phyloP scores from a whole-genome alignment of 163 green algal genomes.

The Trebouxia gelatinosa region DNA sequence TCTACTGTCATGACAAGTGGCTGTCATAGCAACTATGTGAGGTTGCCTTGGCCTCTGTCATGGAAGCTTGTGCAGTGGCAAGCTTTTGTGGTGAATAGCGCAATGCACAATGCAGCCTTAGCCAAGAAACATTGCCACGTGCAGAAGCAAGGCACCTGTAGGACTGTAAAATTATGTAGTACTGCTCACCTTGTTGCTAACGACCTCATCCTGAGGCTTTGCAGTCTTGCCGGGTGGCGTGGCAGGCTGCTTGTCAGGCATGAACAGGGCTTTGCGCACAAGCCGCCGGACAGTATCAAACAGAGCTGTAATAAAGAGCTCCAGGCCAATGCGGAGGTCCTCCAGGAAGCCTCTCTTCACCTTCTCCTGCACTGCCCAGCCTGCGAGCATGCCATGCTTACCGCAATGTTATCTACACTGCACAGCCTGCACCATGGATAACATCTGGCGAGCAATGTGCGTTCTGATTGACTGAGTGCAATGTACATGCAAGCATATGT shows the following conservation, averaged over 20 bases:
- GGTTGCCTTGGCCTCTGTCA: no score
- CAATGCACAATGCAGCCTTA: no score
- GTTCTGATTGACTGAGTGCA: background rate
- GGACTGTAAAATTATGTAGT: no score
- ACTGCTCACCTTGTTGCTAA: no score
- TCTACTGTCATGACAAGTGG: no score
- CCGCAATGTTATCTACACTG: background rate
- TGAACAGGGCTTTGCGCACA: slow-evolving; percentile 43
- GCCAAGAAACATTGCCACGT: no score
- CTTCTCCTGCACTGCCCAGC: slow-evolving; percentile 39
- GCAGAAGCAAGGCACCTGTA: no score
- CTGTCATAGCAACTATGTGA: no score
- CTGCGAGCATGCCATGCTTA: slow-evolving; percentile 8
- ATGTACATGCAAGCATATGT: background rate
- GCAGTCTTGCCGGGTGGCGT: background rate
- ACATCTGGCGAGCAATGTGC: background rate
- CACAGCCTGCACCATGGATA: background rate
- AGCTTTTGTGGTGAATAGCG: no score
- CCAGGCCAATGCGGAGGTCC: slow-evolving; percentile 47
- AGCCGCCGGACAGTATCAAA: slow-evolving; percentile 45
- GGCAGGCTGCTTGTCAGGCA: slow-evolving; percentile 37
- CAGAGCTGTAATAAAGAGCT: slow-evolving; percentile 48
- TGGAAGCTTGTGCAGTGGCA: no score
- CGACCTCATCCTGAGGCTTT: background rate
- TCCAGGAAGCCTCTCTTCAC: slow-evolving; percentile 58